phyloP scores from a whole-genome alignment of 108 stramenopile species.

The Skeletonema marinoi region DNA sequence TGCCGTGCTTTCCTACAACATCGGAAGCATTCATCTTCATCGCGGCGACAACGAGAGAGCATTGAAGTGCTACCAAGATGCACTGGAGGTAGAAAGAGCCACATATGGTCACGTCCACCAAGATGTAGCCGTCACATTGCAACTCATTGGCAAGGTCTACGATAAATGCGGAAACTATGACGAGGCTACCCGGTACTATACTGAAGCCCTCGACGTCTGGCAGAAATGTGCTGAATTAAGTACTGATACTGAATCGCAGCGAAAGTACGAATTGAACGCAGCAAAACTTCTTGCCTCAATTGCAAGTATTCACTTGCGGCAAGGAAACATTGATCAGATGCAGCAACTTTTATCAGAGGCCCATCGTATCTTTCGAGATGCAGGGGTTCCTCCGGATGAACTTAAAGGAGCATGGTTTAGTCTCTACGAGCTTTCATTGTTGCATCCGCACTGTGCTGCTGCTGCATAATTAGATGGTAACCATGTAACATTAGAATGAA shows the following conservation, averaged over 20 bases:
- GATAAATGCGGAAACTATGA: slow-evolving; percentile 52
- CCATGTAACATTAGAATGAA: no score
- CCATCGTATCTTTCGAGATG: slow-evolving; percentile 28
- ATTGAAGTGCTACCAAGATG: slow-evolving; percentile 58
- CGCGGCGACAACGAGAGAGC: slow-evolving; percentile 49
- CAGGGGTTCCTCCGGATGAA: slow-evolving; percentile 42
- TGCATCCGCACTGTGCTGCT: slow-evolving; percentile 51
- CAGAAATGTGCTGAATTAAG: slow-evolving; percentile 14
- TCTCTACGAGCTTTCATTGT: slow-evolving; percentile 47
- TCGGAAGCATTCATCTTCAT: slow-evolving; percentile 62
- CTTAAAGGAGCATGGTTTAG: slow-evolving; percentile 42
- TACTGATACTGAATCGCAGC: not conserved
- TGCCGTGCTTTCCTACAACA: slow-evolving; percentile 62
- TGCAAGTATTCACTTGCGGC: slow-evolving; percentile 54
- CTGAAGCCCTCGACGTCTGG: slow-evolving; percentile 51
- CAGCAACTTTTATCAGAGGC: slow-evolving; percentile 30
- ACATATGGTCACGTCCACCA: slow-evolving; percentile 43
- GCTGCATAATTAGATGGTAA: slow-evolving; percentile 35
- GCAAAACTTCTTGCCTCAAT: slow-evolving; percentile 18
- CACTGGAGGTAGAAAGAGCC: slow-evolving; percentile 46
- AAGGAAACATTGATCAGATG: slow-evolving; percentile 33
- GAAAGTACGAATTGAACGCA: not conserved
- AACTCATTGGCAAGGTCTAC: slow-evolving; percentile 65
- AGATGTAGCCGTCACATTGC: slow-evolving; percentile 61
- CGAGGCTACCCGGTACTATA: slow-evolving; percentile 48